Conservation (phyloP, 179 eudicot genomes). For the Corrigiola litoralis region DNA sequence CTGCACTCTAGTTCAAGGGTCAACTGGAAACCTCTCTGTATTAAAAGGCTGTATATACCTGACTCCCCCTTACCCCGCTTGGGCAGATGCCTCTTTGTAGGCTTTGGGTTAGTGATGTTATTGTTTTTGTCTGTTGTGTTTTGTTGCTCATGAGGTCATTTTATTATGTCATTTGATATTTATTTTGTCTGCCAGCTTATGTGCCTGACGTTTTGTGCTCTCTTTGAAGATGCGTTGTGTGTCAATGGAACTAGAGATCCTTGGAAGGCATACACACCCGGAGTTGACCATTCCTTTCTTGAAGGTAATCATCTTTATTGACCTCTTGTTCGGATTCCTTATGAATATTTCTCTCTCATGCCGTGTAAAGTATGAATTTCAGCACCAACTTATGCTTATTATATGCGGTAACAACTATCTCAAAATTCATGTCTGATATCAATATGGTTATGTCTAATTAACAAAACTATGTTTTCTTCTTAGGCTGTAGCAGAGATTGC, state of each 20-base stretch:
- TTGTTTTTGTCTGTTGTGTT: background rate
- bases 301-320: constrained; percentile 36
- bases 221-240: constrained; percentile 77
- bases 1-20: too few relatives aligned
- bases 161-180: background rate
- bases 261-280: constrained; percentile 88
- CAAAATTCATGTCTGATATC: background rate
- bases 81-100: too few relatives aligned
- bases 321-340: background rate
- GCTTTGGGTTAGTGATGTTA: too few relatives aligned
- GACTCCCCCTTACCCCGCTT: too few relatives aligned
- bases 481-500: constrained; percentile 91
- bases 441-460: background rate
- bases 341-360: background rate
- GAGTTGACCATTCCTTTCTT: constrained; percentile 75
- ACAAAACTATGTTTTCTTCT: constrained; percentile 17
- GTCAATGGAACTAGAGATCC: constrained; percentile 82
- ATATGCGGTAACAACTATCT: background rate
- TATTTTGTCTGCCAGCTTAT: background rate
- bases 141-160: background rate
- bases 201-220: constrained; percentile 2
- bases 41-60: too few relatives aligned
- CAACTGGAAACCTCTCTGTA: too few relatives aligned
- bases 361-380: background rate
- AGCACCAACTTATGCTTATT: background rate